Evolutionary conservation across 106 monocot species (phyloP).

Genomic region (Chionographis japonica): DNA sequence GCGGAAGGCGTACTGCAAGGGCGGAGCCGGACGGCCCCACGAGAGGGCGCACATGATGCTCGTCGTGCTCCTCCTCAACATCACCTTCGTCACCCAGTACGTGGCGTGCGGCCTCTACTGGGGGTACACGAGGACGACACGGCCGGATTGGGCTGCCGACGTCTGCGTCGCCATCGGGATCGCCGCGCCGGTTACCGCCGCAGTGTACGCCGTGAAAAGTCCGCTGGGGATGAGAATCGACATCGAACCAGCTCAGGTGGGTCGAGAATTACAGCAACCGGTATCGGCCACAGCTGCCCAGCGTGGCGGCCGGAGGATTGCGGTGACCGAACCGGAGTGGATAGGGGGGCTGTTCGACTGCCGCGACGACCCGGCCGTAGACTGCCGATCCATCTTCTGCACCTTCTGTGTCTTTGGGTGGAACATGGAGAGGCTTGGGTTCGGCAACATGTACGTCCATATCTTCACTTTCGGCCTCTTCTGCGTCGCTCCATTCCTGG

Average conservation of each 20-base stretch:
- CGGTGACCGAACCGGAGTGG: conserved; percentile 29
- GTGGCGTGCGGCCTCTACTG: conserved; percentile 53
- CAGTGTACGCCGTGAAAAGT: conserved; percentile 50
- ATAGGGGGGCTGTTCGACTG: conserved; percentile 40
- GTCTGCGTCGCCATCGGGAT: conserved; percentile 41
- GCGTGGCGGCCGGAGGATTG: neutral
- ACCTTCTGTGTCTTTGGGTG: conserved; percentile 50
- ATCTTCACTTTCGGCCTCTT: conserved; percentile 39
- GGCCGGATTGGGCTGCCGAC: conserved; percentile 43
- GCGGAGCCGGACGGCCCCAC: conserved; percentile 44
- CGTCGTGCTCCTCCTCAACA: conserved; percentile 52
- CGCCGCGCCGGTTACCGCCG: conserved; percentile 35
- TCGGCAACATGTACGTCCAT: conserved; percentile 59
- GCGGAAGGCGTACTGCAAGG: conserved; percentile 63
- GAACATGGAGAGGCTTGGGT: conserved; percentile 57
- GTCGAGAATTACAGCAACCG: no score
- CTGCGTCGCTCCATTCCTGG: conserved; percentile 34
- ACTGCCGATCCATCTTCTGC: conserved; percentile 45
- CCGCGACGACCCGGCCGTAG: conserved; percentile 28
- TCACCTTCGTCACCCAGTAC: conserved; percentile 64
- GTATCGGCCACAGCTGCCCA: conserved; percentile 6
- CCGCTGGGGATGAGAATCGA: conserved; percentile 60
- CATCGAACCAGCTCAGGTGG: conserved; percentile 14
- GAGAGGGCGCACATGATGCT: conserved; percentile 70
- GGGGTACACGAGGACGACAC: conserved; percentile 33